Conservation (phyloP, 2,329 filamentous ascomycete species). For the Hypoxylon sp. region DNA sequence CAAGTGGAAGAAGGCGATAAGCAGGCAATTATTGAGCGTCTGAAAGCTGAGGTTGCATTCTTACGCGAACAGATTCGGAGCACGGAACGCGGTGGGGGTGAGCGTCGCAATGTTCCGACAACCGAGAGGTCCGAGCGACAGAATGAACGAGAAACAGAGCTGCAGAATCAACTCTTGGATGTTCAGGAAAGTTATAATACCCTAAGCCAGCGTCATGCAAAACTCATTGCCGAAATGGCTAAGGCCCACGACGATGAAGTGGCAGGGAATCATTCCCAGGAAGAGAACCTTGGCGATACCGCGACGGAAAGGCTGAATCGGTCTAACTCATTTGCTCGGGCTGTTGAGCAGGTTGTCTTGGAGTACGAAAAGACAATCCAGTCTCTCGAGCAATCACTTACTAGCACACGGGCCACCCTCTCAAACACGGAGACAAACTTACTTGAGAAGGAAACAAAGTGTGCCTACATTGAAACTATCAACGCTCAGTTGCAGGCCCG, state of each 20-base stretch:
- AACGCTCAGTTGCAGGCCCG: conserved; percentile 90
- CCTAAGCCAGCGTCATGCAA: conserved; percentile 93
- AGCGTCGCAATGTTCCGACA: conserved; percentile 68
- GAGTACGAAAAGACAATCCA: conserved; percentile 99
- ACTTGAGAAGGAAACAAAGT: conserved; percentile 93
- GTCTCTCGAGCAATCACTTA: conserved; percentile 89
- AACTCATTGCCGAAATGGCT: conserved; percentile 92
- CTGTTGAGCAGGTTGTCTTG: conserved; percentile 94
- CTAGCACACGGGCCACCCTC: conserved; percentile 86
- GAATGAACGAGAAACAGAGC: conserved; percentile 86
- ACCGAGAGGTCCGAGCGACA: conserved; percentile 83
- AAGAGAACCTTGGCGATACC: conserved; percentile 79
- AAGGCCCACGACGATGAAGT: conserved; percentile 82
- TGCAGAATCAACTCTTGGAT: conserved; percentile 95
- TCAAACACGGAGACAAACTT: conserved; percentile 88
- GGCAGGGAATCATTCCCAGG: conserved; percentile 70
- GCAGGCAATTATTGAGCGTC: conserved; percentile 90
- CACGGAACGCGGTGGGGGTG: conserved; percentile 76
- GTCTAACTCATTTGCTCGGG: conserved; percentile 95
- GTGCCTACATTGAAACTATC: conserved; percentile 92
- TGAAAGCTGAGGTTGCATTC: conserved; percentile 94
- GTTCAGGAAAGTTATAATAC: conserved; percentile 94
- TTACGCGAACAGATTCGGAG: conserved; percentile 93
- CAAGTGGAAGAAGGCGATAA: conserved; percentile 94
- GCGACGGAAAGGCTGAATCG: conserved; percentile 91